phyloP scores from a whole-genome alignment of 179 eudicot genomes.

The Carnegiea gigantea region DNA sequence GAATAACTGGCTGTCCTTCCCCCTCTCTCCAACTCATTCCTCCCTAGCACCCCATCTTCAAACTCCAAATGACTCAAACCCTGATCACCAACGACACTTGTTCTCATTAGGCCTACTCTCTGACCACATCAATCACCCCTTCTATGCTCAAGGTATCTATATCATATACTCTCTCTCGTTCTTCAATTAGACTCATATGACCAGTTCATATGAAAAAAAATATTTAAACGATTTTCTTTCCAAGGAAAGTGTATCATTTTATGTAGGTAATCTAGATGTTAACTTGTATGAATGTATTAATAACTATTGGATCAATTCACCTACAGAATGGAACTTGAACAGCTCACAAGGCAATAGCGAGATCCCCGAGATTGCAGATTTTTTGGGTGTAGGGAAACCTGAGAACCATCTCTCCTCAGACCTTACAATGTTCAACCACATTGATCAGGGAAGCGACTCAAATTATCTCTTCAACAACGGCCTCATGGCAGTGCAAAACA shows the following conservation, averaged over 20 bases:
- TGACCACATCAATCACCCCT: conserved; percentile 62
- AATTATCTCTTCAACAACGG: conserved; percentile 54
- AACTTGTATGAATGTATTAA: too few relatives aligned
- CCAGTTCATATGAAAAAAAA: too few relatives aligned
- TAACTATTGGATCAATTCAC: background rate
- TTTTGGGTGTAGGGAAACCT: conserved; percentile 80
- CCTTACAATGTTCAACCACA: conserved; percentile 44
- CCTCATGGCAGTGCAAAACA: conserved; percentile 27
- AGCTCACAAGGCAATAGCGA: conserved; percentile 51
- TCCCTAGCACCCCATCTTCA: conserved; percentile 60
- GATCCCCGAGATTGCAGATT: conserved; percentile 85
- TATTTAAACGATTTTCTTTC: too few relatives aligned
- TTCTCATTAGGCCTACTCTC: conserved; percentile 72
- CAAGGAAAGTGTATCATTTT: too few relatives aligned
- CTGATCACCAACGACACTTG: conserved; percentile 56
- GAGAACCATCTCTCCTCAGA: conserved; percentile 19
- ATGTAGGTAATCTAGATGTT: too few relatives aligned
- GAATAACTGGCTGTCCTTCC: conserved; percentile 90
- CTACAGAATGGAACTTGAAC: conserved; percentile 74
- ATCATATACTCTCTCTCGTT: background rate
- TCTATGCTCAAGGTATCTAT: conserved; percentile 64
- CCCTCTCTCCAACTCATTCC: conserved; percentile 72
- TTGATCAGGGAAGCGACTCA: conserved; percentile 43
- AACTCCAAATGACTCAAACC: conserved; percentile 19
- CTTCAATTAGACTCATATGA: too few relatives aligned